phyloP scores from a whole-genome alignment of 192 early-diverging fungal species.

The Lunasporangiospora selenospora region DNA sequence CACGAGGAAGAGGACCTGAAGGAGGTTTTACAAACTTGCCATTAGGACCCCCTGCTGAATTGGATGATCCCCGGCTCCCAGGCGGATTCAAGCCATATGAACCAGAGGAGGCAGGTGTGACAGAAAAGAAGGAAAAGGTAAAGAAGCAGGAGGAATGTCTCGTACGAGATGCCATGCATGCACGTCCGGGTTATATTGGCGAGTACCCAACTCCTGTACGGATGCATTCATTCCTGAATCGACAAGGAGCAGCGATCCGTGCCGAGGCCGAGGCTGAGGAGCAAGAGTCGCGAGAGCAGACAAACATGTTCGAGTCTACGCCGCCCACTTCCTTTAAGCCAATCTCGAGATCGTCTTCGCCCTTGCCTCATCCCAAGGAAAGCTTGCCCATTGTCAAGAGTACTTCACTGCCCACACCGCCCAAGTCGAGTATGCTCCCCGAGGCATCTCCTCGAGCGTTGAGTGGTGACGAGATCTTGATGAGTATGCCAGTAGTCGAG shows the following conservation, averaged over 20 bases:
- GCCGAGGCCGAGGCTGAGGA: background rate
- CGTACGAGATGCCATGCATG: conserved; percentile 16
- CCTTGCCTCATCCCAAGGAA: too few relatives aligned
- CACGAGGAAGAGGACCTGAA: too few relatives aligned
- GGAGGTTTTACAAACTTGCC: too few relatives aligned
- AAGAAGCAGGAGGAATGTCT: too few relatives aligned
- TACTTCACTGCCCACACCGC: conserved; percentile 9
- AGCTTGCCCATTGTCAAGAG: background rate
- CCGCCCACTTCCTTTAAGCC: background rate
- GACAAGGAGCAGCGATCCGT: conserved; percentile 4
- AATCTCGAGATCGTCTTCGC: background rate
- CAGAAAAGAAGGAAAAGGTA: too few relatives aligned
- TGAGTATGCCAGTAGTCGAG: background rate
- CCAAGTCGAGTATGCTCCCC: background rate
- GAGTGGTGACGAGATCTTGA: background rate
- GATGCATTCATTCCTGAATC: conserved; percentile 25
- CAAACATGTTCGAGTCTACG: too few relatives aligned
- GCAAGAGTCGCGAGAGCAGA: background rate
- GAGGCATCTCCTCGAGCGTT: background rate
- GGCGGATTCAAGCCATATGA: too few relatives aligned
- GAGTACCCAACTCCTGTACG: conserved; percentile 31
- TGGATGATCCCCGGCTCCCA: too few relatives aligned
- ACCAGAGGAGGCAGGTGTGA: too few relatives aligned
- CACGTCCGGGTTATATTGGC: conserved; percentile 26
- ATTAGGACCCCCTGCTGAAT: too few relatives aligned